phyloP scores from a whole-genome alignment of 1,139 yeast genomes.

The Hanseniaspora gamundiae region DNA sequence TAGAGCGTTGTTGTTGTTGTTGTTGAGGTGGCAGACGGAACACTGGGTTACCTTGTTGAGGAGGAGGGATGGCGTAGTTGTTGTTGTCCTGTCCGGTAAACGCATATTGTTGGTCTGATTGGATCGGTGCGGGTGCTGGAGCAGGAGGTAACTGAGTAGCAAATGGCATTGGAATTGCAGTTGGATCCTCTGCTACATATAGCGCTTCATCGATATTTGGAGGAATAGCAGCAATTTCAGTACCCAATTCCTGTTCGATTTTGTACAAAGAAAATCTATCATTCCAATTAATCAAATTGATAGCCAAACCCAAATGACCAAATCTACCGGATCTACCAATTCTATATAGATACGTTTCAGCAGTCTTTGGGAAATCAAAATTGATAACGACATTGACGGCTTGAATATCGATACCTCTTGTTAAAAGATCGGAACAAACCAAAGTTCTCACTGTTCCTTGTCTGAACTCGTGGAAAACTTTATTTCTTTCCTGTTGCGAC shows the following conservation, averaged over 20 bases:
- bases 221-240: slow-evolving; percentile 95
- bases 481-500: slow-evolving; percentile 96
- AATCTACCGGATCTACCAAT: slow-evolving; percentile 99
- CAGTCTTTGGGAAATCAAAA: slow-evolving; percentile 96
- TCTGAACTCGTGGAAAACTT: slow-evolving; percentile 96
- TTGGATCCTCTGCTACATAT: slow-evolving; percentile 75
- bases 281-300: slow-evolving; percentile 92
- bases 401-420: slow-evolving; percentile 98
- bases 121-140: slow-evolving; percentile 25
- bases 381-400: slow-evolving; percentile 97
- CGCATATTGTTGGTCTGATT: slow-evolving; percentile 16
- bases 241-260: slow-evolving; percentile 94
- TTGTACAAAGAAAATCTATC: slow-evolving; percentile 88
- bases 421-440: slow-evolving; percentile 90
- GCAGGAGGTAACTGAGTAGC: slow-evolving; percentile 39
- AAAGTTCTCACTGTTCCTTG: slow-evolving; percentile 95
- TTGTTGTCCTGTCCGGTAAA: slow-evolving; percentile 12
- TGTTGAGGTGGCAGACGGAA: slow-evolving; percentile 6
- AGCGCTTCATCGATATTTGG: slow-evolving; percentile 75
- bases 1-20: slow-evolving; percentile 9
- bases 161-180: slow-evolving; percentile 75
- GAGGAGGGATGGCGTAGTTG: slow-evolving; percentile 11
- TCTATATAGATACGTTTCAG: slow-evolving; percentile 95
- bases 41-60: slow-evolving; percentile 13
- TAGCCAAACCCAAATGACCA: slow-evolving; percentile 96